phyloP scores from a whole-genome alignment of 768 basidiomycete species.

The Amanita phalloides region DNA sequence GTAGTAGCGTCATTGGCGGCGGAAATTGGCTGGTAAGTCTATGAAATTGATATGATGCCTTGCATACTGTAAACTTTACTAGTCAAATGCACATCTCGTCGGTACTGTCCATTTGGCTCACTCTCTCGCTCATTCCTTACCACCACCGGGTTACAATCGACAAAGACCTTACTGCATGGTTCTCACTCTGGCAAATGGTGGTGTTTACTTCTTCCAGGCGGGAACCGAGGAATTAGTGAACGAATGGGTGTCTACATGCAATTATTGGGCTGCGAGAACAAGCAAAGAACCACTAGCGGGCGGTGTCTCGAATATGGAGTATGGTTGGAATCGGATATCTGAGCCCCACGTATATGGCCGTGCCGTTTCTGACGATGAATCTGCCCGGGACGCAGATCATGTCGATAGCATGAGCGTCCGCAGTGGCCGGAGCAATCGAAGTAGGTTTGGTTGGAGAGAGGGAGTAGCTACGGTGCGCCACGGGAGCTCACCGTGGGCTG shows the following conservation, averaged over 20 bases:
- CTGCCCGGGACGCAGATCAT: slow-evolving; percentile 35
- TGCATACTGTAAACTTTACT: slow-evolving; percentile 8
- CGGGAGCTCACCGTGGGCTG: slow-evolving; percentile 62
- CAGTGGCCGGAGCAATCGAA: slow-evolving; percentile 65
- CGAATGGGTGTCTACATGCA: slow-evolving; percentile 98
- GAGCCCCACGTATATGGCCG: slow-evolving; percentile 41
- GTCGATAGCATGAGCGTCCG: slow-evolving; percentile 63
- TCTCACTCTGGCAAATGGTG: slow-evolving; percentile 77
- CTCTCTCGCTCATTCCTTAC: slow-evolving; percentile 77
- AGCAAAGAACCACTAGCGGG: slow-evolving; percentile 93
- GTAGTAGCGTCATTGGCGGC: slow-evolving; percentile 66
- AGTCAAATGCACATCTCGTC: slow-evolving; percentile 82
- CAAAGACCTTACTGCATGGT: slow-evolving; percentile 94
- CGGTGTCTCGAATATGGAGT: slow-evolving; percentile 98
- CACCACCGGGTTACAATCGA: slow-evolving; percentile 85
- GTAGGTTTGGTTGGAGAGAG: slow-evolving; percentile 66
- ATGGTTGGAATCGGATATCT: slow-evolving; percentile 85
- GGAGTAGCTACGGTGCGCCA: slow-evolving; percentile 54
- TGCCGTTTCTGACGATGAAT: slow-evolving; percentile 49
- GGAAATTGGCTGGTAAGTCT: slow-evolving; percentile 94
- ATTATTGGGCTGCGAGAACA: slow-evolving; percentile 96
- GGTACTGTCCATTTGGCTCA: slow-evolving; percentile 83
- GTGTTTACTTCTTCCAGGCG: slow-evolving; percentile 96
- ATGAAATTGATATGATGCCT: background rate
- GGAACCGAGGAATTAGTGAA: slow-evolving; percentile 98